Conservation (phyloP, 1,139 yeast species). For the Kodamaea ohmeri region DNA sequence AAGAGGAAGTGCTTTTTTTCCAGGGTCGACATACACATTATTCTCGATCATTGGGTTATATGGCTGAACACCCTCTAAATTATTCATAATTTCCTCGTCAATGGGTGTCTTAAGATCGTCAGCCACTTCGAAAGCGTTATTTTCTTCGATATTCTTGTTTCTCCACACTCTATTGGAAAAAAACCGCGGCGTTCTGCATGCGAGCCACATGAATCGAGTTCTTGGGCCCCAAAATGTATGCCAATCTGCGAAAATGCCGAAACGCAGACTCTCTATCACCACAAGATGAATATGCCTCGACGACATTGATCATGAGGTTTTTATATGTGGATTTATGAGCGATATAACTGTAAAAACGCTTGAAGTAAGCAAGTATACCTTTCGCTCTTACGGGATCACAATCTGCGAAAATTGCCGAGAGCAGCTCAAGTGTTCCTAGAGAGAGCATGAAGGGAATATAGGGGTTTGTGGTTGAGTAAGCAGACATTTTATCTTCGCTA, state of each 20-base stretch:
- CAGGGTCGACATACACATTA: slow-evolving; percentile 27
- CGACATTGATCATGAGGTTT: slow-evolving; percentile 25
- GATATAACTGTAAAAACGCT: slow-evolving; percentile 37
- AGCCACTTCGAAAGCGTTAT: slow-evolving; percentile 14
- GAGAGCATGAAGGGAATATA: slow-evolving; percentile 34
- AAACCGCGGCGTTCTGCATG: slow-evolving; percentile 16
- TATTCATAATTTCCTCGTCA: slow-evolving; percentile 23
- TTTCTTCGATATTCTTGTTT: slow-evolving; percentile 23
- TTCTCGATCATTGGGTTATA: slow-evolving; percentile 30
- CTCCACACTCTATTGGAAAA: slow-evolving; percentile 27
- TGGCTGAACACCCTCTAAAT: slow-evolving; percentile 13
- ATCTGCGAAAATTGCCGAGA: slow-evolving; percentile 31
- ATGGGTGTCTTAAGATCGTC: slow-evolving; percentile 15
- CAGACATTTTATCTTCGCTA: slow-evolving; percentile 18
- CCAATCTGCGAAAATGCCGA: slow-evolving; percentile 24
- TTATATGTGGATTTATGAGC: slow-evolving; percentile 30
- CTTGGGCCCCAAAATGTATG: slow-evolving; percentile 11
- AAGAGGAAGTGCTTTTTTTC: slow-evolving; percentile 22
- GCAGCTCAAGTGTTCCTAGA: slow-evolving; percentile 23
- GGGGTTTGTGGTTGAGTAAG: slow-evolving; percentile 19
- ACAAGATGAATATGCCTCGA: slow-evolving; percentile 32
- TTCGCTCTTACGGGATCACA: slow-evolving; percentile 26
- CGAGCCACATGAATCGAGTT: slow-evolving; percentile 12
- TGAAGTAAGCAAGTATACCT: slow-evolving; percentile 36
- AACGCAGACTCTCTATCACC: slow-evolving; percentile 28